Base-by-base conservation (phyloP, 192 early-diverging fungal genomes). In the Rhizophagus prolifer region DNA sequence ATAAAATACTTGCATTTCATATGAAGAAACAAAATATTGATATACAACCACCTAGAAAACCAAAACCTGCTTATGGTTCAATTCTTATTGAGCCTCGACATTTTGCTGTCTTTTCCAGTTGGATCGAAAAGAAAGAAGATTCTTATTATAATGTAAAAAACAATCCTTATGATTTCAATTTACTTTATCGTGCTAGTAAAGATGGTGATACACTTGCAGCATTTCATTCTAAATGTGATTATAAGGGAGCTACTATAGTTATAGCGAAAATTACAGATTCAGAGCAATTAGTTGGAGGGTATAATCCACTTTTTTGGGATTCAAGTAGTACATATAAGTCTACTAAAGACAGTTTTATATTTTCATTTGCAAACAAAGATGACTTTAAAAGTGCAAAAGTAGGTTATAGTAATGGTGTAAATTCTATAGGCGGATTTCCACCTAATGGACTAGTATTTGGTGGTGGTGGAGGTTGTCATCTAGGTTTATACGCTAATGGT, bases 101-200 rank as follows among this genome's bases (percentile, higher is more conserved):
- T 47, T 62, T 62, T 62, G 28, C n/a, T 10, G 12, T 41, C 41
- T 38, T 68, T 10, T n/a, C 66, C 5, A n/a, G 30, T 28, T 68
- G 66, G 66, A 38, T 68, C 5, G 36, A 68, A 3, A 38, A 31
- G 14, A 38, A 68, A n/a, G 38, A 68, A 7, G 1, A 8, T 8
- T 38, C 38, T 38, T 38, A 38, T 38, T 38, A 36, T 10, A 41
- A 68, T n/a, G 21, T 47, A 14, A 47, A 14, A 10, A 47, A 47
- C 12, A 47, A 7, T 16, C 26, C 46, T 47, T 47, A 47, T 14
- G 7, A 13, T 68, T 28, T 38, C 5, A 68, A 23, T 68, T 36
- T 68, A 68, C 30, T 68, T 41, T 68, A 68, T 68, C 9, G 66
- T n/a, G 66, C 66, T 19, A 68, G 66, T 68, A n/a, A 7, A 7